A percentile compares a stretch with the other conserved stretches of the same genome.
These are phyloP conservation scores for Pyricularia pennisetigena DNA, from an alignment of 2,329 filamentous ascomycete species.

Conservation along the genomic window DNA sequence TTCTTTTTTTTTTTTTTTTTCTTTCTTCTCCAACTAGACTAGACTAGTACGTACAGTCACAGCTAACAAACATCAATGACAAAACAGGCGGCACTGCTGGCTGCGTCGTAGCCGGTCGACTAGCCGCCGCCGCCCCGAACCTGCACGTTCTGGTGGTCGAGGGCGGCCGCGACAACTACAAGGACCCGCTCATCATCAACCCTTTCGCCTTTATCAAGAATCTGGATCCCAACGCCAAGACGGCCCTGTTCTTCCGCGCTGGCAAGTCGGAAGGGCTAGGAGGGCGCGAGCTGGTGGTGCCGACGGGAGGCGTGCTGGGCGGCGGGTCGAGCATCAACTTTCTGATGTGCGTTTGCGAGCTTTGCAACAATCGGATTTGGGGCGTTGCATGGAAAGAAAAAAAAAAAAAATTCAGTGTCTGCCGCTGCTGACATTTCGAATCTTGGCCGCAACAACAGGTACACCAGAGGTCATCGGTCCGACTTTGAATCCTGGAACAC, in stretches of 20 bases:
- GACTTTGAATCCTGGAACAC: constrained; percentile 18
- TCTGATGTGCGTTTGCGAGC: constrained; percentile 19
- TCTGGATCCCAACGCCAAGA: constrained; percentile 33
- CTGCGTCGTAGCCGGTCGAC: constrained; percentile 36
- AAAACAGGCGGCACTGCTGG: constrained; percentile 19
- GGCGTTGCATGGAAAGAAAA: background rate
- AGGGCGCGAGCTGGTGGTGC: constrained; percentile 28
- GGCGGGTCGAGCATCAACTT: constrained; percentile 35
- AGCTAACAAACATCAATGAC: background rate
- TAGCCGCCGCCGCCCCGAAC: constrained; percentile 37
- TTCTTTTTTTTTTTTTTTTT: too few relatives aligned
- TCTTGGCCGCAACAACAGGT: background rate
- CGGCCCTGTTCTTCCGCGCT: constrained; percentile 35
- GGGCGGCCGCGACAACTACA: constrained; percentile 40
- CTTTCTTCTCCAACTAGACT: background rate
- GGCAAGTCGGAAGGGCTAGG: constrained; percentile 33
- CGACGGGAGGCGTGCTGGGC: constrained; percentile 34
- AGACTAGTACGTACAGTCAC: too few relatives aligned
- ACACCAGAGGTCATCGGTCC: constrained; percentile 12
- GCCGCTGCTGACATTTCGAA: background rate
- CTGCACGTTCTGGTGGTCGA: constrained; percentile 45
- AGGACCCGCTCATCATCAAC: constrained; percentile 34
- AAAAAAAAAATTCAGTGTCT: background rate
- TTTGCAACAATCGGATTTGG: background rate
- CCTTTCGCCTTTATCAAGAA: constrained; percentile 38